phyloP scores from a whole-genome alignment of 2,329 filamentous ascomycete species.

The Monascus ruber region DNA sequence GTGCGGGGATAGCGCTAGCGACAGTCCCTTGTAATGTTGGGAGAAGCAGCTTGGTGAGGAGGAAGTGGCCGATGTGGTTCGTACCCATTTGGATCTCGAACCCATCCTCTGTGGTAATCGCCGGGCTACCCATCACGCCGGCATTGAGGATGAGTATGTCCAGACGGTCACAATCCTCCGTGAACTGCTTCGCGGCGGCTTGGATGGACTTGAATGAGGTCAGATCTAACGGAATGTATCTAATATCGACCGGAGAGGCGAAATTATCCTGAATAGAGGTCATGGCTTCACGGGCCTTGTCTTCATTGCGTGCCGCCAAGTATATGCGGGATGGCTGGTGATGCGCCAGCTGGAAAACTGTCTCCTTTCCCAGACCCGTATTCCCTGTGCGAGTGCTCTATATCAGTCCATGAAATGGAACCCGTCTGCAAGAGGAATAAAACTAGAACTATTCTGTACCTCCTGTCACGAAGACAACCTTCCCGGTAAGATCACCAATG shows the following conservation, averaged over 20 bases:
- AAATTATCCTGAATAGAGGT: constrained; percentile 26
- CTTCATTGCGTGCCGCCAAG: constrained; percentile 40
- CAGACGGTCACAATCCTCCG: constrained; percentile 28
- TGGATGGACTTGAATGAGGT: constrained; percentile 39
- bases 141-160: constrained; percentile 38
- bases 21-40: constrained; percentile 29
- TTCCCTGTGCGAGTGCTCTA: constrained; percentile 23
- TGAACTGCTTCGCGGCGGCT: constrained; percentile 33
- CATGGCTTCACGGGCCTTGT: constrained; percentile 35
- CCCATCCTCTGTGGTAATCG: constrained; percentile 27
- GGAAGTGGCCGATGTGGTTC: constrained; percentile 37
- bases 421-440: not conserved
- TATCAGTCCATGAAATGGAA: no score
- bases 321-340: constrained; percentile 44
- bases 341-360: constrained; percentile 37
- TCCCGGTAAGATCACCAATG: constrained; percentile 36
- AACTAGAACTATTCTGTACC: constrained; percentile 21
- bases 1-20: constrained; percentile 5
- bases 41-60: constrained; percentile 34
- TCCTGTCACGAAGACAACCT: constrained; percentile 42
- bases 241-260: constrained; percentile 26
- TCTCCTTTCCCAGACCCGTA: constrained; percentile 36
- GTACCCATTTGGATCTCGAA: constrained; percentile 37
- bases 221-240: constrained; percentile 39
- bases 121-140: constrained; percentile 34